phyloP scores from a whole-genome alignment of 257 asterid genomes.

The Prunella vulgaris region DNA sequence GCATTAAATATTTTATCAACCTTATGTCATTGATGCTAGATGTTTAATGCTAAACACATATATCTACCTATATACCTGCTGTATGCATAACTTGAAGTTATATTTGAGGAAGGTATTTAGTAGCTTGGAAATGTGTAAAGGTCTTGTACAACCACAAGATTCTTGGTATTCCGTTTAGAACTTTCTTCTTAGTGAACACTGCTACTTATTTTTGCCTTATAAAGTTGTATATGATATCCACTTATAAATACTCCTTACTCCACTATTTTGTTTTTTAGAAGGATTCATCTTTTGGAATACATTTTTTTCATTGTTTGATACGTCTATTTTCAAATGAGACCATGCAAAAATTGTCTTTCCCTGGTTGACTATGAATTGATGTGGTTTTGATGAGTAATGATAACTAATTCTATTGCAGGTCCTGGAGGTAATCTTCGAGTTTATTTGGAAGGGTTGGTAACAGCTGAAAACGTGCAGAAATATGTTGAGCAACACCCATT shows the following conservation, averaged over 20 bases:
- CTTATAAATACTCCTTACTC: background rate
- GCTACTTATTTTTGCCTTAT: background rate
- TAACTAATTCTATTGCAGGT: slow-evolving; percentile 28
- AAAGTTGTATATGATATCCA: background rate
- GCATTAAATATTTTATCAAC: background rate
- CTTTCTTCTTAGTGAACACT: background rate
- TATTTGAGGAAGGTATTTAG: background rate
- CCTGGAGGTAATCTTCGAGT: slow-evolving; percentile 74
- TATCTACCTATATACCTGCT: background rate
- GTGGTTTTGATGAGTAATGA: background rate
- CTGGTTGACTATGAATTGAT: background rate
- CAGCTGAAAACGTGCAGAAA: slow-evolving; percentile 45
- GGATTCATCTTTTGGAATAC: background rate
- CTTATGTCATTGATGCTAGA: background rate
- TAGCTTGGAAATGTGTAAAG: background rate
- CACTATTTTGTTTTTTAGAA: background rate
- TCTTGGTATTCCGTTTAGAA: background rate
- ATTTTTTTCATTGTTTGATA: slow-evolving; percentile 7
- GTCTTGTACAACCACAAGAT: background rate
- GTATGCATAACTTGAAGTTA: background rate
- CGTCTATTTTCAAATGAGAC: background rate
- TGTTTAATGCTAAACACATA: background rate
- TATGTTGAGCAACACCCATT: slow-evolving; percentile 70
- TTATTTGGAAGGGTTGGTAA: slow-evolving; percentile 58
- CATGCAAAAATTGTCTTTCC: background rate